phyloP scores from a whole-genome alignment of 1,284 basidiomycete genomes.

The Boletus mariae region DNA sequence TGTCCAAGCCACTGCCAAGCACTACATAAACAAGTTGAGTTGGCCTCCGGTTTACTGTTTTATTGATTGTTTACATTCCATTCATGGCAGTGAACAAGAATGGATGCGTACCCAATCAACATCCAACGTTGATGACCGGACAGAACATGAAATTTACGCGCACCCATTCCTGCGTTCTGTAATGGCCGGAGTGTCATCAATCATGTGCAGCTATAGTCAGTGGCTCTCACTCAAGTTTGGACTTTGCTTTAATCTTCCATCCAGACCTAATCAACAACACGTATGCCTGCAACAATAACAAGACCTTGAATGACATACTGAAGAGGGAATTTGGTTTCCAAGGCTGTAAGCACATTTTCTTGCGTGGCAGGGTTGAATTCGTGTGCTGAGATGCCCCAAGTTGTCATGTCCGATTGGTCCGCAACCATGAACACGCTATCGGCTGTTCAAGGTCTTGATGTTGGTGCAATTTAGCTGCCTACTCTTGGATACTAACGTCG shows the following conservation, averaged over 20 bases:
- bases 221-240: slow-evolving; percentile 8
- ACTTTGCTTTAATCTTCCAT: slow-evolving; percentile 5
- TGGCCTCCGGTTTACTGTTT: background rate
- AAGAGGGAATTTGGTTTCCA: slow-evolving; percentile 59
- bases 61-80: slow-evolving; percentile 9
- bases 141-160: slow-evolving; percentile 58
- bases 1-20: slow-evolving; percentile 65
- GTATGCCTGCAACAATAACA: slow-evolving; percentile 53
- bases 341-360: slow-evolving; percentile 38
- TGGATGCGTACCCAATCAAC: slow-evolving; percentile 36
- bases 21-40: slow-evolving; percentile 56
- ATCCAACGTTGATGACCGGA: slow-evolving; percentile 63
- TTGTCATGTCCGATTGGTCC: slow-evolving; percentile 40
- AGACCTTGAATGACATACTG: slow-evolving; percentile 51
- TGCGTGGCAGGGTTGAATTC: background rate
- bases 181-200: slow-evolving; percentile 57
- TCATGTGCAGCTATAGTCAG: slow-evolving; percentile 75
- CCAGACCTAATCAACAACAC: slow-evolving; percentile 44
- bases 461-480: slow-evolving; percentile 12
- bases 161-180: slow-evolving; percentile 48
- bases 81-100: slow-evolving; percentile 42
- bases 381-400: slow-evolving; percentile 12
- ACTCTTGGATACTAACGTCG: background rate
- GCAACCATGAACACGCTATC: slow-evolving; percentile 37
- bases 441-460: slow-evolving; percentile 47